A percentile compares a stretch with the other conserved stretches of the same genome.
Evolutionary conservation across 2,329 filamentous ascomycete genomes (phyloP).

Genomic region (Sclerotinia trifoliorum): DNA sequence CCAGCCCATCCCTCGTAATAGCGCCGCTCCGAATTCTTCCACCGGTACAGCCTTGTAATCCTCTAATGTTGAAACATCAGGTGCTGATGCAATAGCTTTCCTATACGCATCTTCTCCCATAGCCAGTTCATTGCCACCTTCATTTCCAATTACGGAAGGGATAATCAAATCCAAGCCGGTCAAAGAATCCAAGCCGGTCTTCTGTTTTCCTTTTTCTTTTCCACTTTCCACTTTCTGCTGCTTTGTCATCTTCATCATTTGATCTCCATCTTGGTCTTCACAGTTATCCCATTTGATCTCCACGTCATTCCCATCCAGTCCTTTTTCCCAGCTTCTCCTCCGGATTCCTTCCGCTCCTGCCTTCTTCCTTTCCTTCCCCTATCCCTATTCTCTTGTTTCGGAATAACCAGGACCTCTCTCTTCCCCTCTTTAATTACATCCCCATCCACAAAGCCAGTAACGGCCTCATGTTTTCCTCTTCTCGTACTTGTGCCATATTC

Average conservation of each 20-base stretch:
- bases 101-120: conserved; percentile 68
- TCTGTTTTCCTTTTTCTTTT: conserved; percentile 43
- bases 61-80: conserved; percentile 72
- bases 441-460: conserved; percentile 52
- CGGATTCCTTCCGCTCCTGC: conserved; percentile 50
- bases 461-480: conserved; percentile 45
- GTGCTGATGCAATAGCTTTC: conserved; percentile 68
- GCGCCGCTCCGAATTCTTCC: conserved; percentile 88
- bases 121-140: conserved; percentile 33
- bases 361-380: conserved; percentile 48
- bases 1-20: conserved; percentile 95
- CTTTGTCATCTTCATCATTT: conserved; percentile 27
- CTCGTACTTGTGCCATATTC: conserved; percentile 46
- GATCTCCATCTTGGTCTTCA: conserved; percentile 45
- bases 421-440: conserved; percentile 42
- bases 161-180: conserved; percentile 60
- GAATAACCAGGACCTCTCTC: conserved; percentile 51
- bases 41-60: conserved; percentile 89
- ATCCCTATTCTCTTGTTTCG: conserved; percentile 57
- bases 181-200: conserved; percentile 67
- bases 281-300: conserved; percentile 49
- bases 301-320: conserved; percentile 44
- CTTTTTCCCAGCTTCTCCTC: conserved; percentile 51
- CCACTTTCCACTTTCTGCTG: conserved; percentile 32
- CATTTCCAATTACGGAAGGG: conserved; percentile 36